phyloP scores from a whole-genome alignment of 2,329 filamentous ascomycete genomes.

The Botrytis galanthina region DNA sequence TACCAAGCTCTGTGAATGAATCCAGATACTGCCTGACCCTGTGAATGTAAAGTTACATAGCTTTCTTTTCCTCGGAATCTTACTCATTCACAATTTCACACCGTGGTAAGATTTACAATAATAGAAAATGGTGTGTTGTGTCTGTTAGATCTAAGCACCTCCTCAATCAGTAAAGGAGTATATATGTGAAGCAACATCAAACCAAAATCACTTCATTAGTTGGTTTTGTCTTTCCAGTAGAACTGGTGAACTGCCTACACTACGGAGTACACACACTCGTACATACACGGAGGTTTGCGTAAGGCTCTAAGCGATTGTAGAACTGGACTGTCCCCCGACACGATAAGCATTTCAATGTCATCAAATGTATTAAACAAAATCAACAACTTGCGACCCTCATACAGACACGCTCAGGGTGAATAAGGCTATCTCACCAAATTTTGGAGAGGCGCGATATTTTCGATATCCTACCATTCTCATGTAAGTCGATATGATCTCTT shows the following conservation, averaged over 20 bases:
- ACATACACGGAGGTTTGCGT: neutral
- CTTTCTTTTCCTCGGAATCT: neutral
- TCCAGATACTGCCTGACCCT: neutral
- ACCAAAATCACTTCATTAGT: neutral
- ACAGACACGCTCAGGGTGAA: neutral
- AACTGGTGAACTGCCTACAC: too few species aligned
- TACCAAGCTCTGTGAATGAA: neutral
- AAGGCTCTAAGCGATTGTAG: constrained; percentile 10
- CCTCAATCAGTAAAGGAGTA: neutral
- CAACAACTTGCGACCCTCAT: neutral
- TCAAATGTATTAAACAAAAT: neutral
- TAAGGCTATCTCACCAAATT: neutral
- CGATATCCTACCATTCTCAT: neutral
- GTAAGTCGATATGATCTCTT: neutral
- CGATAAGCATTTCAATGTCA: constrained; percentile 2
- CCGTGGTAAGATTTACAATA: neutral
- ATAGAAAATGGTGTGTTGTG: neutral
- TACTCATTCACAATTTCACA: neutral
- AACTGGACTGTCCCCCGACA: neutral
- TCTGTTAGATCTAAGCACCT: neutral
- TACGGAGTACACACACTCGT: neutral
- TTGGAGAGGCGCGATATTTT: neutral
- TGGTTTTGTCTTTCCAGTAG: neutral
- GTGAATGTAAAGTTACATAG: neutral
- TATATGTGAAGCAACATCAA: neutral